Evolutionary conservation across 345 rosid species (phyloP).

Genomic region (Atalantia buxifolia): DNA sequence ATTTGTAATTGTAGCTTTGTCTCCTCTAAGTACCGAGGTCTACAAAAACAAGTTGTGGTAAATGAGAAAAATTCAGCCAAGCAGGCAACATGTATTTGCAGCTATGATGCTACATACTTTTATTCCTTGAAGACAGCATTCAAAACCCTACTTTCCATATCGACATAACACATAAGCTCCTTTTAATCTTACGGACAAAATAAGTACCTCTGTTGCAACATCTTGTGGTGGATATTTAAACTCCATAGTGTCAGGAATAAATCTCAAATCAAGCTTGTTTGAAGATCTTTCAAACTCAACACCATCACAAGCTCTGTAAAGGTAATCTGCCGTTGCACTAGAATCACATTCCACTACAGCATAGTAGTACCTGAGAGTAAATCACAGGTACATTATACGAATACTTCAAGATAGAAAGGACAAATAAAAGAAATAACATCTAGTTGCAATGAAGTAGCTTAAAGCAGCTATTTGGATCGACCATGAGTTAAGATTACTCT

Average conservation of each 20-base stretch:
- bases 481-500: not conserved
- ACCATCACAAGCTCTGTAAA: conserved; percentile 85
- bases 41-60: not conserved
- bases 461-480: not conserved
- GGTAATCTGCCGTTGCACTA: conserved; percentile 72
- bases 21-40: not conserved
- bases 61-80: not conserved
- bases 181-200: not conserved
- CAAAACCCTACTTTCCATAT: not conserved
- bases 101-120: not conserved
- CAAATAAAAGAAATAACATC: not conserved
- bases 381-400: not conserved
- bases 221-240: conserved; percentile 89
- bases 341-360: conserved; percentile 91
- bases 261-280: conserved; percentile 89
- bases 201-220: conserved; percentile 72
- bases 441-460: not conserved
- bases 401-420: not conserved
- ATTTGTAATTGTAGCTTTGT: not conserved
- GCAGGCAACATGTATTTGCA: not conserved
- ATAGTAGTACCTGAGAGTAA: conserved; percentile 59
- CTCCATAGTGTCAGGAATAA: conserved; percentile 89
- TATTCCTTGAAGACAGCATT: not conserved
- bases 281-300: conserved; percentile 86
- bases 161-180: not conserved